A percentile compares a stretch with the other conserved stretches of the same genome.
Conservation (phyloP, 495 filamentous ascomycete species). For the Penicillium verhagenii region DNA sequence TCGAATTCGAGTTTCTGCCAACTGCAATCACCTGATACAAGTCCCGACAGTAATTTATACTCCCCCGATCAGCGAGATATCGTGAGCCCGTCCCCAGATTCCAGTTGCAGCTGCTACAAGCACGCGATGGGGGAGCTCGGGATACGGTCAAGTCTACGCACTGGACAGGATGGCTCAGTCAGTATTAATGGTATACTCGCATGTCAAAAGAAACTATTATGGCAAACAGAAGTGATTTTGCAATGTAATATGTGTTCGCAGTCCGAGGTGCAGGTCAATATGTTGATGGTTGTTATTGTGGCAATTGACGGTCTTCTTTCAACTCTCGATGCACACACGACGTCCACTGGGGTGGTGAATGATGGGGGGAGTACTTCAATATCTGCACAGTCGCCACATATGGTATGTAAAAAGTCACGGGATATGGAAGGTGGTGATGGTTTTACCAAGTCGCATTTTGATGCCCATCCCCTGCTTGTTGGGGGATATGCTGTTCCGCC, state of each 20-base stretch:
- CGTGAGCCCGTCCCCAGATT: background rate
- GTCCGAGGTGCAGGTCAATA: conserved; percentile 25
- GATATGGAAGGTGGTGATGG: background rate
- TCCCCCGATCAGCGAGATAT: conserved; percentile 1
- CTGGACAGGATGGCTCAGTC: conserved; percentile 6
- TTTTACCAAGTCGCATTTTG: conserved; percentile 26
- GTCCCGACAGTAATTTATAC: conserved; percentile 3
- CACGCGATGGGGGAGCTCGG: conserved; percentile 11
- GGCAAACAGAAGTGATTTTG: conserved; percentile 31
- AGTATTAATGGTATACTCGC: conserved; percentile 33
- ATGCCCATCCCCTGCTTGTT: conserved; percentile 30
- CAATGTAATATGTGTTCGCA: conserved; percentile 30
- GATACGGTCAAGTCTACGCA: conserved; percentile 2
- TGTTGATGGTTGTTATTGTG: conserved; percentile 35
- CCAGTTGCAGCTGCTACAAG: conserved; percentile 15
- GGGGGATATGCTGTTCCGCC: conserved; percentile 30
- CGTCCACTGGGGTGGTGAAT: background rate
- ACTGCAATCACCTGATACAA: conserved; percentile 7
- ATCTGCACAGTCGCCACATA: background rate
- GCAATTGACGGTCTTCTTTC: conserved; percentile 36
- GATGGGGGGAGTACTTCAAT: background rate
- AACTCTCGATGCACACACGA: conserved; percentile 25
- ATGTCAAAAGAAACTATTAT: conserved; percentile 29
- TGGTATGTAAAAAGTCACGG: background rate
- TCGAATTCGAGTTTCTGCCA: background rate